These are phyloP conservation scores for Pseudonectria buxi DNA, from an alignment of 2,329 filamentous ascomycete genomes.

Conservation along the genomic window DNA sequence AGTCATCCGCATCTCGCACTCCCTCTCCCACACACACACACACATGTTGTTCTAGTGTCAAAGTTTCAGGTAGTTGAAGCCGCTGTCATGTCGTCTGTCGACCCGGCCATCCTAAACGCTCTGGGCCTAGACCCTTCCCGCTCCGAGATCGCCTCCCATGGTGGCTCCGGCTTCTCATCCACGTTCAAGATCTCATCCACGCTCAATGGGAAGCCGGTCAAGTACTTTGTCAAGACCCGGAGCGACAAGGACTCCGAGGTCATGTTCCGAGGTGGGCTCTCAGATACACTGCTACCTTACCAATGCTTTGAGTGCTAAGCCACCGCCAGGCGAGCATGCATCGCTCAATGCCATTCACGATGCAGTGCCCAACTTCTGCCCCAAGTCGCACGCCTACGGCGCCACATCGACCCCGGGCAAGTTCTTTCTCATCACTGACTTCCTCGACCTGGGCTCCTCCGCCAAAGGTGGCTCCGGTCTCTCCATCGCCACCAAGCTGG, in stretches of 20 bases:
- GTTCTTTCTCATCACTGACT: slow-evolving; percentile 68
- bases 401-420: slow-evolving; percentile 40
- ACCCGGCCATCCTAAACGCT: slow-evolving; percentile 55
- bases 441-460: slow-evolving; percentile 56
- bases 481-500: slow-evolving; percentile 69
- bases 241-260: slow-evolving; percentile 49
- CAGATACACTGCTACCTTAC: slow-evolving; percentile 2
- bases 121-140: slow-evolving; percentile 49
- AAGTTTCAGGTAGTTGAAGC: too few species aligned
- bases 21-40: too few species aligned
- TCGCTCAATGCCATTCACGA: slow-evolving; percentile 76
- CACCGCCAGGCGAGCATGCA: slow-evolving; percentile 62
- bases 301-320: not conserved
- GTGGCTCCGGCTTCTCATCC: slow-evolving; percentile 61
- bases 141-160: slow-evolving; percentile 52
- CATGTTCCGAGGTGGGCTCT: slow-evolving; percentile 60
- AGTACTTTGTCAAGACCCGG: slow-evolving; percentile 69
- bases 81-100: slow-evolving; percentile 41
- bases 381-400: slow-evolving; percentile 68
- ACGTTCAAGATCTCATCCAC: slow-evolving; percentile 52
- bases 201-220: slow-evolving; percentile 40
- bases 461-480: slow-evolving; percentile 38
- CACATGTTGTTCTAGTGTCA: too few species aligned
- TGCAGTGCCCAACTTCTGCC: slow-evolving; percentile 68
- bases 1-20: slow-evolving; percentile 1